Evolutionary conservation across 2,329 filamentous ascomycete genomes (phyloP), one percentile per base, ranked within the genome.

Genomic region (Neonectria coccinea): DNA sequence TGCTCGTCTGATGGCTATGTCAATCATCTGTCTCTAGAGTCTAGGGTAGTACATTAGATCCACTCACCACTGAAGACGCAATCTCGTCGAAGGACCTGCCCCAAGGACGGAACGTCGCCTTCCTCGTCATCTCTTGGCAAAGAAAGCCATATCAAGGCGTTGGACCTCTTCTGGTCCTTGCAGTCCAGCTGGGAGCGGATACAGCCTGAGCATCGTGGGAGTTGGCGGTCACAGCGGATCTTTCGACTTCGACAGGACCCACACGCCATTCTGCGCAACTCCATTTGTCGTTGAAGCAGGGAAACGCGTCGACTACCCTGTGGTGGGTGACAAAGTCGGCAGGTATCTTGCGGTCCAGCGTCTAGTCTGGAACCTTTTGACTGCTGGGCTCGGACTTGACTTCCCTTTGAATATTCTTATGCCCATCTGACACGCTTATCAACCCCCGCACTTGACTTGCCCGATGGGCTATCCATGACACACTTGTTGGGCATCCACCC

Each of bases 391-490:
- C 48, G 48, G 48, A 29, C n/a, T 51, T 31, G 27, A 33, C 48
- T 51, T 31, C 48, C 48, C 18, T 18, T 50, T 50, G 47, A 4
- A 9, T 29, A 16, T 50, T 31, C 31, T 50, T 50, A 50, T 50
- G 25, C 27, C 29, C 27, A 27, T 33, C 16, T 4, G n/a, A 20
- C n/a, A 14, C 6, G 29, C 48, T 51, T 51, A 51, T 51, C 48
- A 51, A 36, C 29, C 48, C 48, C 48, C 48, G 48, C 48, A 51
- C 48, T 51, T 51, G 29, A 18, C 16, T n/a, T 50, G 16, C 25
- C 25, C 11, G 25, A 25, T 48, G 33, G 25, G 4, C 25, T 25
- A 16, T 27, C 8, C 16, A 36, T 36, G 33, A 16, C 25, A 48
- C 45, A 27, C 45, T 18, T 31, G 29, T 50, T 33, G 18, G n/a